Percentiles rank a stretch among this genome's conserved stretches.
Conservation (phyloP, 2,329 filamentous ascomycete species). For the Pseudovirgaria hyperparasitica region DNA sequence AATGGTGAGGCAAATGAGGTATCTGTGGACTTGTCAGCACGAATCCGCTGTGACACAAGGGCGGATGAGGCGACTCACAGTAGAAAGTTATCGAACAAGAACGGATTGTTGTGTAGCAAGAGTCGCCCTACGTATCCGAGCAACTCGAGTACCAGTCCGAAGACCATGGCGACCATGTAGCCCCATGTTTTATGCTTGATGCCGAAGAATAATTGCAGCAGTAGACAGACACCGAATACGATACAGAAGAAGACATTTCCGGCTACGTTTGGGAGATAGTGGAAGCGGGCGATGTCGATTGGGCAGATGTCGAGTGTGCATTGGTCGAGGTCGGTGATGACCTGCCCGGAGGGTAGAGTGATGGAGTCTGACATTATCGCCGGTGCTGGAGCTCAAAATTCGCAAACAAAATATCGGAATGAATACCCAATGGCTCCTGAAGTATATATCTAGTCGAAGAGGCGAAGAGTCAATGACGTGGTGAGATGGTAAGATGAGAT, state of each 20-base stretch:
- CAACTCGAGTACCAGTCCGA: constrained; percentile 38
- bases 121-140: constrained; percentile 45
- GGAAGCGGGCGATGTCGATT: constrained; percentile 36
- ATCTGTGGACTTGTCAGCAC: constrained; percentile 22
- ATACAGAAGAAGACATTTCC: constrained; percentile 41
- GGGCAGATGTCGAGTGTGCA: constrained; percentile 29
- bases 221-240: constrained; percentile 36
- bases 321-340: constrained; percentile 5
- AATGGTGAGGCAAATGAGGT: constrained; percentile 44
- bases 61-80: constrained; percentile 23
- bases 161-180: constrained; percentile 36
- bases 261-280: constrained; percentile 39
- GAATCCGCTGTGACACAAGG: neutral
- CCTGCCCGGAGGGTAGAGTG: no score
- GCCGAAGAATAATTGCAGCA: constrained; percentile 37
- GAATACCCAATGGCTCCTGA: no score
- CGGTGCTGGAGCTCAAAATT: no score
- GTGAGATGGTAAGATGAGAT: no score
- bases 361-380: no score
- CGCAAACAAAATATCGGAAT: no score
- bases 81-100: constrained; percentile 35
- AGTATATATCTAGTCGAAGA: no score
- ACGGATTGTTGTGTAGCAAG: constrained; percentile 41
- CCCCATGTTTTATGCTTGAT: constrained; percentile 42
- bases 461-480: no score